Percentiles rank a stretch among this genome's conserved stretches.
Evolutionary conservation across 495 filamentous ascomycete genomes (phyloP).

Genomic region (Penicillium paradoxum): DNA sequence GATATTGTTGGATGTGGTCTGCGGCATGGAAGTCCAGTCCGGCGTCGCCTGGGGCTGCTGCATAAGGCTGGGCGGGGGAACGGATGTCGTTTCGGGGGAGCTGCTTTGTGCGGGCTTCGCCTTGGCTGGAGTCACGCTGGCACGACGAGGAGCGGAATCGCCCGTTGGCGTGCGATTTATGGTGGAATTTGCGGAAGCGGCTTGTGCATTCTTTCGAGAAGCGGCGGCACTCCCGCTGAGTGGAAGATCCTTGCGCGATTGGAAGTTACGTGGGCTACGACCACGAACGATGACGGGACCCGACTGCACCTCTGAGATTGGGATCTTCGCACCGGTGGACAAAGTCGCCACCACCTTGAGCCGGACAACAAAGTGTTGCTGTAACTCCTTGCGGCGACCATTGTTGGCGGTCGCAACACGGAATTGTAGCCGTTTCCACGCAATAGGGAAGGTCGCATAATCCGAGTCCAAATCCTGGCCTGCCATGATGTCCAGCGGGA

Average conservation of each 20-base stretch:
- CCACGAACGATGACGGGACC: slow-evolving; percentile 74
- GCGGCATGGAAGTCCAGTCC: slow-evolving; percentile 40
- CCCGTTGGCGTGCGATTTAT: slow-evolving; percentile 45
- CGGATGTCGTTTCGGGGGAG: slow-evolving; percentile 37
- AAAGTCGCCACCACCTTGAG: slow-evolving; percentile 69
- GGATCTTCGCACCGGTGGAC: slow-evolving; percentile 61
- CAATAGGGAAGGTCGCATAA: slow-evolving; percentile 74
- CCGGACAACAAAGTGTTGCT: slow-evolving; percentile 75
- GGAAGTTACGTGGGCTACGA: slow-evolving; percentile 75
- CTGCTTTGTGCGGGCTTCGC: slow-evolving; percentile 41
- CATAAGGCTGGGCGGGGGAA: slow-evolving; percentile 32
- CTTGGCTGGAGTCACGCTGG: slow-evolving; percentile 51
- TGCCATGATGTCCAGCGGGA: slow-evolving; percentile 67
- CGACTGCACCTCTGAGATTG: slow-evolving; percentile 66
- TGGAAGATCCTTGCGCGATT: slow-evolving; percentile 70
- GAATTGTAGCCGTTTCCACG: slow-evolving; percentile 90
- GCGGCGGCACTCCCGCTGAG: slow-evolving; percentile 65
- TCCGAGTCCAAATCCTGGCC: slow-evolving; percentile 75
- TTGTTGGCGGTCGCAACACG: slow-evolving; percentile 86
- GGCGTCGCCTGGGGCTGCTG: slow-evolving; percentile 32
- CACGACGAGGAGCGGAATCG: slow-evolving; percentile 38
- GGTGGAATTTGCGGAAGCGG: slow-evolving; percentile 27
- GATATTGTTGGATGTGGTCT: slow-evolving; percentile 20
- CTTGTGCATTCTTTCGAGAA: slow-evolving; percentile 52
- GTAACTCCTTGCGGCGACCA: slow-evolving; percentile 70